Evolutionary conservation across 768 basidiomycete species (phyloP).

Genomic region (Asterophora parasitica): DNA sequence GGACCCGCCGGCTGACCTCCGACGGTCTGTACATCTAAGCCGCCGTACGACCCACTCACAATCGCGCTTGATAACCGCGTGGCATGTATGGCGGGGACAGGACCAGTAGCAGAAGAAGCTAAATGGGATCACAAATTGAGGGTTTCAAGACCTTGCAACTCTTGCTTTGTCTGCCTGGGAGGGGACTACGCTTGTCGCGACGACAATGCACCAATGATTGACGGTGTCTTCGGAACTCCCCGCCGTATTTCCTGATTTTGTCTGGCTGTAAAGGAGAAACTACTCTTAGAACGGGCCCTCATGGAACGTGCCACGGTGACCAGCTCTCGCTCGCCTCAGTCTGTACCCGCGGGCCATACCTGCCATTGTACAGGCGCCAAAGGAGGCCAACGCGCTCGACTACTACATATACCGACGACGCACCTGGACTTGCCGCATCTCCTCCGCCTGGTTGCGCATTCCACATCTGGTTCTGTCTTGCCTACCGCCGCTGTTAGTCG

Average conservation of each 20-base stretch:
- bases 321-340: conserved; percentile 9
- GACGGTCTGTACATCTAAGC: background rate
- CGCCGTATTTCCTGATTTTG: conserved; percentile 8
- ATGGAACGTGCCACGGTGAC: conserved; percentile 18
- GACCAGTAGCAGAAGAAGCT: background rate
- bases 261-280: conserved; percentile 11
- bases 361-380: conserved; percentile 14
- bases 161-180: conserved; percentile 19
- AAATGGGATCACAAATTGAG: conserved; percentile 4
- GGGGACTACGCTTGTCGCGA: conserved; percentile 1
- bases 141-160: conserved; percentile 9
- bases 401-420: conserved; percentile 10
- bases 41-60: background rate
- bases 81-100: background rate
- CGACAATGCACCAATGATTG: conserved; percentile 12
- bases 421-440: background rate
- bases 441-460: background rate
- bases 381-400: conserved; percentile 1
- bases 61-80: background rate
- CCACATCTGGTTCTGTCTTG: background rate
- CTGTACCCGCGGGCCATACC: conserved; percentile 6
- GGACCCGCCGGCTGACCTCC: background rate
- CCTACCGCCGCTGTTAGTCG: background rate
- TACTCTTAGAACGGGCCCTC: conserved; percentile 9
- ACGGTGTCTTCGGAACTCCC: conserved; percentile 16